phyloP scores from a whole-genome alignment of 345 rosid species.

The Euphorbia tirucalli region DNA sequence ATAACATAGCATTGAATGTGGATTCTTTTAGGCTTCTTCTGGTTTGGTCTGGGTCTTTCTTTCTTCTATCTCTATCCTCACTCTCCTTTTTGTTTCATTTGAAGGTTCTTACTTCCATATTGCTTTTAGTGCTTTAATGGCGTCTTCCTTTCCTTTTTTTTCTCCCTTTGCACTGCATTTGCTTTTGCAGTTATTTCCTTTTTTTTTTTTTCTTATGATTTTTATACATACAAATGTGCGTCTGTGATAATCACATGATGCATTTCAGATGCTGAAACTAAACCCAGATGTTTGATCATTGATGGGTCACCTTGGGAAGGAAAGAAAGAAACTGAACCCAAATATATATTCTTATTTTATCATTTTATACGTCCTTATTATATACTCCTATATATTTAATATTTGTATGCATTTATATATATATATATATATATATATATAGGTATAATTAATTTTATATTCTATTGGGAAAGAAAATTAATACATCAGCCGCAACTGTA shows the following conservation, averaged over 20 bases:
- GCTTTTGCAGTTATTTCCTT: slow-evolving; percentile 29
- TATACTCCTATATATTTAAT: too few species aligned
- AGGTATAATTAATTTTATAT: too few species aligned
- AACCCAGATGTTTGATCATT: slow-evolving; percentile 27
- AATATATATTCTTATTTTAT: slow-evolving; percentile 6
- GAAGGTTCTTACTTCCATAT: too few species aligned
- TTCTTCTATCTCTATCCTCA: slow-evolving; percentile 1
- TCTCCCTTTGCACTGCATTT: slow-evolving; percentile 28
- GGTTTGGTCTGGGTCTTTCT: slow-evolving; percentile 2
- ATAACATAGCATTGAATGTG: slow-evolving; percentile 18
- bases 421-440: too few species aligned
- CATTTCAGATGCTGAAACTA: slow-evolving; percentile 12
- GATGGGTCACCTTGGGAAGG: slow-evolving; percentile 35
- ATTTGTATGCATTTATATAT: too few species aligned
- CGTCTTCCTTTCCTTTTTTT: slow-evolving; percentile 15
- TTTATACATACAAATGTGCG: not conserved
- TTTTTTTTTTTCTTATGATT: slow-evolving; percentile 1
- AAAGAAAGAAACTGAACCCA: slow-evolving; percentile 12
- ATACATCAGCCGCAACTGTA: slow-evolving; percentile 36
- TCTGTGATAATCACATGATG: slow-evolving; percentile 3
- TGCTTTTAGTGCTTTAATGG: too few species aligned
- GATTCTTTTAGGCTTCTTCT: slow-evolving; percentile 17
- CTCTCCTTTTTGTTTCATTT: slow-evolving; percentile 16
- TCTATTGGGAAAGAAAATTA: slow-evolving; percentile 33
- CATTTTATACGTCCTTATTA: slow-evolving; percentile 10